Percentiles rank a stretch among this genome's conserved stretches.
These are phyloP conservation scores for Bretziella fagacearum DNA, from an alignment of 2,329 filamentous ascomycete species.

Conservation along the genomic window DNA sequence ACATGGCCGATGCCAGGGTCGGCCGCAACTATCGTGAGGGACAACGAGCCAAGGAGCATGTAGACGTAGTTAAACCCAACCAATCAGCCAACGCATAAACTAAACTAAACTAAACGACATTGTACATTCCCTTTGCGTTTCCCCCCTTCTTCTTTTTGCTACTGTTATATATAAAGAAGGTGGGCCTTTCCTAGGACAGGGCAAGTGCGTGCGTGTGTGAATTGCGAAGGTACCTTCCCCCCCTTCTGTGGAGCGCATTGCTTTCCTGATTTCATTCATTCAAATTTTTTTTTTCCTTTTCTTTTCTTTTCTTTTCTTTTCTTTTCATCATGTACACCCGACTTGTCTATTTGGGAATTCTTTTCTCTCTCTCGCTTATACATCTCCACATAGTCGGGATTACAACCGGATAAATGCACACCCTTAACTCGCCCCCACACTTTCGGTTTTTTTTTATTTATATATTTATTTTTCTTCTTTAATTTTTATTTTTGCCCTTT, in stretches of 20 bases:
- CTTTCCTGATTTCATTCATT: too few species aligned
- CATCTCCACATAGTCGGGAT: not conserved
- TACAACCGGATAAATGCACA: not conserved
- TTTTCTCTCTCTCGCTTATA: not conserved
- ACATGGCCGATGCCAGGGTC: not conserved
- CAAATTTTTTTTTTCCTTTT: too few species aligned
- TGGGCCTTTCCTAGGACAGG: not conserved
- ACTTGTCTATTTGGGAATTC: not conserved
- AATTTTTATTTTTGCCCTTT: too few species aligned
- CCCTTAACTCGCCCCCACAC: not conserved
- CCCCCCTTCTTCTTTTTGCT: too few species aligned
- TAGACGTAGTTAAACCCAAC: not conserved
- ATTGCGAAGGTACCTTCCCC: too few species aligned
- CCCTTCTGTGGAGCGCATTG: too few species aligned
- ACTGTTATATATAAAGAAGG: too few species aligned
- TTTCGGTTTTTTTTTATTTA: not conserved
- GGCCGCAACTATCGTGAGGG: not conserved
- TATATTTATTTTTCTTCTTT: too few species aligned
- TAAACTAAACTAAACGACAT: too few species aligned
- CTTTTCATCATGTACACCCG: not conserved
- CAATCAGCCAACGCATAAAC: too few species aligned
- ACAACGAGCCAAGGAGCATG: too few species aligned
- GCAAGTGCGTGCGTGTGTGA: not conserved
- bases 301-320: not conserved
- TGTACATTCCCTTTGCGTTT: too few species aligned